These are phyloP conservation scores for Thalassiosira livingstoniorum DNA, from an alignment of 352 stramenopile genomes.

Conservation along the genomic window DNA sequence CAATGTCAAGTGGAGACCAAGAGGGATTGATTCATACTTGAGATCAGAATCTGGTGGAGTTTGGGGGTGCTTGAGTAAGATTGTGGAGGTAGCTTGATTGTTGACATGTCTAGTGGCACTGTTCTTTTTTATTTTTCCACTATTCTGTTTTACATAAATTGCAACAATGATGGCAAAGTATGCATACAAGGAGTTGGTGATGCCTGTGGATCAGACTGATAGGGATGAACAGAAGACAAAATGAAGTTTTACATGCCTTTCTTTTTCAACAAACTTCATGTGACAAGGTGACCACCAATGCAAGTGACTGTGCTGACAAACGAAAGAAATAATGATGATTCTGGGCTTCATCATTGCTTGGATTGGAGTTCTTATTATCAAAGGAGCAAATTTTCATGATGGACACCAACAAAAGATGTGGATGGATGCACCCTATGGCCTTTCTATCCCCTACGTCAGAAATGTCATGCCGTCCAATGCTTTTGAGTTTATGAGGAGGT, in stretches of 20 bases:
- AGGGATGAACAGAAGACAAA: neutral
- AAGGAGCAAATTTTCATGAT: constrained; percentile 11
- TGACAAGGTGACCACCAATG: neutral
- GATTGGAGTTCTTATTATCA: constrained; percentile 9
- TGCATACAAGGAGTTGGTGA: constrained; percentile 15
- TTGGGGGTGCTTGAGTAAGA: too few species aligned
- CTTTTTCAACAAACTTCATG: too few species aligned
- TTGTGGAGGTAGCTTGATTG: too few species aligned
- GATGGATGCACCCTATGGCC: constrained; percentile 4
- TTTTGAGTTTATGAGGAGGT: constrained; percentile 28
- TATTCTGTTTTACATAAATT: neutral
- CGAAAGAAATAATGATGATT: neutral
- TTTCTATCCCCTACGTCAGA: constrained; percentile 21
- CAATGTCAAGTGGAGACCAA: too few species aligned
- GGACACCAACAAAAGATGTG: constrained; percentile 10
- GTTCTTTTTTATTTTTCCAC: constrained; percentile 13
- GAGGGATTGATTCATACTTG: too few species aligned
- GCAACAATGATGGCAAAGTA: neutral
- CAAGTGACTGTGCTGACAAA: constrained; percentile 13
- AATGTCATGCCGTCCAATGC: constrained; percentile 37
- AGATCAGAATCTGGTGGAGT: too few species aligned
- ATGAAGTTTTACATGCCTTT: neutral
- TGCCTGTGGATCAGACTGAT: neutral
- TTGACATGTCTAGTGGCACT: too few species aligned
- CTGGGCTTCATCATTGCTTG: constrained; percentile 1